A percentile compares a stretch with the other conserved stretches of the same genome.
phyloP scores from a whole-genome alignment of 805 yeast species.

The Spencermartinsiella europaea region DNA sequence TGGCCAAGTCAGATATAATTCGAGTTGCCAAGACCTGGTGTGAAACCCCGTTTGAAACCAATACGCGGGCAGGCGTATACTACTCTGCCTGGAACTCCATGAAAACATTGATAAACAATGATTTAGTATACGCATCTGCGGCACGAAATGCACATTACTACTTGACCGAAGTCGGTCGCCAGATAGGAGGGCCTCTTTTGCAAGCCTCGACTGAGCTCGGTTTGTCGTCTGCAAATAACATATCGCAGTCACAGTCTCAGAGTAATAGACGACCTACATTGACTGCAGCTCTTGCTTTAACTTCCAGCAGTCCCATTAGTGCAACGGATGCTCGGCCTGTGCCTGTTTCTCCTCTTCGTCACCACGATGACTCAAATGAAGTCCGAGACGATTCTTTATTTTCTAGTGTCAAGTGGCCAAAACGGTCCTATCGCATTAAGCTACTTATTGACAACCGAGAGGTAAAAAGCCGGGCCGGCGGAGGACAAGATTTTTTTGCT shows the following conservation, averaged over 20 bases:
- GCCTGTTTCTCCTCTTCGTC: not conserved
- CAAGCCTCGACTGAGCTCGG: conserved; percentile 22
- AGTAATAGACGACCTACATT: not conserved
- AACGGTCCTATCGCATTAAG: conserved; percentile 52
- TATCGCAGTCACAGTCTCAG: not conserved
- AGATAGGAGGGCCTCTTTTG: conserved; percentile 53
- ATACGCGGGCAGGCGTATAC: conserved; percentile 11
- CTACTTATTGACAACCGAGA: conserved; percentile 80
- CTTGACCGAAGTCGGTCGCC: conserved; percentile 65
- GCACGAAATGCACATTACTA: conserved; percentile 37
- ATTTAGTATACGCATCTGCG: conserved; percentile 50
- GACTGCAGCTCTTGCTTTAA: not conserved
- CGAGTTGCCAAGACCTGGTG: conserved; percentile 38
- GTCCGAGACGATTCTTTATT: not conserved
- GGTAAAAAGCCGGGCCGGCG: conserved; percentile 44
- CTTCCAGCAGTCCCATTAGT: not conserved
- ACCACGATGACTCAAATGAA: not conserved
- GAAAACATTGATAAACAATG: conserved; percentile 57
- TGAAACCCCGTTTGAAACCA: conserved; percentile 37
- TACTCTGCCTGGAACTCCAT: conserved; percentile 33
- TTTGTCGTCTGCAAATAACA: no score
- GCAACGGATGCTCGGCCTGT: not conserved
- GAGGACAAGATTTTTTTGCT: conserved; percentile 59
- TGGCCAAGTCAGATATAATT: conserved; percentile 57
- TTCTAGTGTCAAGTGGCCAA: conserved; percentile 45